Evolutionary conservation across 2,329 filamentous ascomycete species (phyloP), one percentile per base, ranked within the genome.

Genomic region (Sphaceloma murrayae): DNA sequence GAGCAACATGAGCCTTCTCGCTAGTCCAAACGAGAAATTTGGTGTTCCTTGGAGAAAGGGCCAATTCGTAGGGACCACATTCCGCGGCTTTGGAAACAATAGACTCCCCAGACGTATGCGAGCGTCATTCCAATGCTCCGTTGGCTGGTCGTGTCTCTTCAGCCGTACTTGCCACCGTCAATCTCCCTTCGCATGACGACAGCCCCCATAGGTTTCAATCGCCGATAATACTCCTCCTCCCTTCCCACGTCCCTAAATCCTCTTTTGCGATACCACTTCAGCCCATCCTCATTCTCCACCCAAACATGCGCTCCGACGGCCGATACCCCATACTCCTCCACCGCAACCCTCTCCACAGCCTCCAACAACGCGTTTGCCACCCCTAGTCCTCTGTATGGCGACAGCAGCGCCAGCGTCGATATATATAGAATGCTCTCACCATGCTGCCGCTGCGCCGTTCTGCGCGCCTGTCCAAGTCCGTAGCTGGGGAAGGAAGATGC

Each of bases 281-380:
- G 53, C 0, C 68, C 77, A 38, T 78, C 75, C 13, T 68, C 64
- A 46, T 80, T 80, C 16, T 68, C 70, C 51, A 77, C 75, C 68
- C 78, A 80, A 1, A 80, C 76, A 58, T 81, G 77, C 8, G 77
- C 77, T 2, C 72, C 75, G 14, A 80, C 68, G 10, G 62, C 65
- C 8, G 58, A 60, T 18, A 74, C 68, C 18, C 68, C 67, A 49
- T 77, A 71, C 45, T 69, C 62, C 22, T 65, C 62, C 3, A 70
- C 64, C 7, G 59, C 61, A 3, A 51, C 53, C 14, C 46, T 49
- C 8, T 53, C 52, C 8, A 71, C 51, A 2, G 51, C 50, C 3
- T 62, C 54, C 5, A 81, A 62, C 18, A 80, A 60, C 13, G 70
- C 67, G 8, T 71, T 66, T 2, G 77, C 77, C 17, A 80, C 67